A percentile compares a stretch with the other conserved stretches of the same genome.
Evolutionary conservation across 2,329 filamentous ascomycete genomes (phyloP).

Genomic region (Calonectria hawksworthii): DNA sequence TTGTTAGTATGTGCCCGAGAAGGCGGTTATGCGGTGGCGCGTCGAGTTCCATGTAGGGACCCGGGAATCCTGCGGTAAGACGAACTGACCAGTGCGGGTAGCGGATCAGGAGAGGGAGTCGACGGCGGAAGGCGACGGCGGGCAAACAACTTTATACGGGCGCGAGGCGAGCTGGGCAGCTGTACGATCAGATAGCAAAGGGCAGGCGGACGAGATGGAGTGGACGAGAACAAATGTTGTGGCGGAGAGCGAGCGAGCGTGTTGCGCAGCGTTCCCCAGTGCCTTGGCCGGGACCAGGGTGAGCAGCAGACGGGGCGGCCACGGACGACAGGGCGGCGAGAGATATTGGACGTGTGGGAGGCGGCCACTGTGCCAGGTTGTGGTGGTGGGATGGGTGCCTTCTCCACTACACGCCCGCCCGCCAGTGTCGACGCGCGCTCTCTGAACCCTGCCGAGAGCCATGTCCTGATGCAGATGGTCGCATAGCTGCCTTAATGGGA

Average conservation of each 20-base stretch:
- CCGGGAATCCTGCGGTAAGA: constrained; percentile 25
- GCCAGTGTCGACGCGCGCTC: constrained; percentile 12
- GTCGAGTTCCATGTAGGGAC: constrained; percentile 31
- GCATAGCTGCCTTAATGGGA: constrained; percentile 28
- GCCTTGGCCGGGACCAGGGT: constrained; percentile 39
- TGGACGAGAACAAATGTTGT: constrained; percentile 41
- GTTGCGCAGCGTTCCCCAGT: constrained; percentile 36
- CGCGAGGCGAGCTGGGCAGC: constrained; percentile 21
- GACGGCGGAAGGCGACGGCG: constrained; percentile 11
- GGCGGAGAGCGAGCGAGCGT: constrained; percentile 28
- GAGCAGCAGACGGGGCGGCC: constrained; percentile 21
- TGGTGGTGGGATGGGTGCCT: constrained; percentile 27
- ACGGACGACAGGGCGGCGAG: constrained; percentile 38
- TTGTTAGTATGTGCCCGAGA: constrained; percentile 28
- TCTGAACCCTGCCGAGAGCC: neutral
- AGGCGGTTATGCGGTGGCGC: constrained; percentile 25
- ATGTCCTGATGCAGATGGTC: constrained; percentile 12
- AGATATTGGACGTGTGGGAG: constrained; percentile 20
- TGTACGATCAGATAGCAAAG: constrained; percentile 19
- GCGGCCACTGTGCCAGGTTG: constrained; percentile 4
- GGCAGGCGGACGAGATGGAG: constrained; percentile 42
- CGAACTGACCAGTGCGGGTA: constrained; percentile 40
- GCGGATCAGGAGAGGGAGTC: constrained; percentile 15
- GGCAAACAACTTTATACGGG: constrained; percentile 38
- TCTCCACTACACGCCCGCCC: constrained; percentile 16